phyloP scores from a whole-genome alignment of 306 rosid species.

The Cucurbita ficifolia region DNA sequence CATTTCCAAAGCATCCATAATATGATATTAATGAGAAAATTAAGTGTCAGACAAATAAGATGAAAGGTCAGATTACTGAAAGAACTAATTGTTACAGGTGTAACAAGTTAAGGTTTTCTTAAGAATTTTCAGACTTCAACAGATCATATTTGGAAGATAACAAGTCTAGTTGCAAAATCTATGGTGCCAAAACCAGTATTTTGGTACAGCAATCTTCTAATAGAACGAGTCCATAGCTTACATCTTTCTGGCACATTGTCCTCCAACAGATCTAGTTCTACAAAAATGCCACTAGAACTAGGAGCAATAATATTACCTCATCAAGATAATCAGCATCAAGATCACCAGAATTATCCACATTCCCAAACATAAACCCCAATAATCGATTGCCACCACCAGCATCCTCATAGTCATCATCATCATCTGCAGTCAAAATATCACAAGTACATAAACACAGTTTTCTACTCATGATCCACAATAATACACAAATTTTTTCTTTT shows the following conservation, averaged over 20 bases:
- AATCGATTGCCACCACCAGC: conserved; percentile 55
- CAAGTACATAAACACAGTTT: not conserved
- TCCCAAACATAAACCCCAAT: conserved; percentile 91
- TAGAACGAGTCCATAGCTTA: not conserved
- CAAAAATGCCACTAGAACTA: conserved; percentile 1
- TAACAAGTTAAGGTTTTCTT: not conserved
- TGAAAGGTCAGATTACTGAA: not conserved
- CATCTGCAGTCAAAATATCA: conserved; percentile 31
- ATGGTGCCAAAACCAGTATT: not conserved
- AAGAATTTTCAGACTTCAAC: not conserved
- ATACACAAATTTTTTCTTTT: not conserved
- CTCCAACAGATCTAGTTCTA: conserved; percentile 6
- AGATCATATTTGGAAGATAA: not conserved
- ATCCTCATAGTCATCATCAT: conserved; percentile 79
- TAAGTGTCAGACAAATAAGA: not conserved
- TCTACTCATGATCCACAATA: not conserved
- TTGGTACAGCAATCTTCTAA: not conserved
- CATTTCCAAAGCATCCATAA: conserved; percentile 18
- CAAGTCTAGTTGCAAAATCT: not conserved
- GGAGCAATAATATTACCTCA: conserved; percentile 39
- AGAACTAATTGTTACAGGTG: not conserved
- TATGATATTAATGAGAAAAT: conserved; percentile 1
- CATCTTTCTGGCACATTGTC: not conserved
- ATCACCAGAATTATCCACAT: conserved; percentile 86
- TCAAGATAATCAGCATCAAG: conserved; percentile 94